Evolutionary conservation across 306 rosid species (phyloP).

Genomic region (Prosopis cineraria): DNA sequence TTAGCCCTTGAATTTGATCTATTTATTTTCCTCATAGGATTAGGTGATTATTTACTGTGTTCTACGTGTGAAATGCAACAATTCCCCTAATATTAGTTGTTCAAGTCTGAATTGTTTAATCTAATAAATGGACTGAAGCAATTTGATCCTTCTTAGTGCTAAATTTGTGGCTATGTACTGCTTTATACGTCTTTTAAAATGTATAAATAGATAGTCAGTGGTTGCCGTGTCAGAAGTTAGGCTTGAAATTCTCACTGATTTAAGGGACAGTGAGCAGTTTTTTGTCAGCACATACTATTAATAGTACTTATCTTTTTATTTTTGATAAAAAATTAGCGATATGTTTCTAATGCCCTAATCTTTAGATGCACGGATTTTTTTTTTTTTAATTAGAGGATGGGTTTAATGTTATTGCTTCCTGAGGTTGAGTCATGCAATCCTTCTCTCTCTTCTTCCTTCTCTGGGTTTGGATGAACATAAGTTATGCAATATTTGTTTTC

Average conservation of each 20-base stretch:
- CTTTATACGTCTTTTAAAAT: too few relatives aligned
- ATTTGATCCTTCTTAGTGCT: neutral
- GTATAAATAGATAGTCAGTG: too few relatives aligned
- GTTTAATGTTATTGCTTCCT: neutral
- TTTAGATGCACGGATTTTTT: neutral
- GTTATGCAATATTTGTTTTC: neutral
- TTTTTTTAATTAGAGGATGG: neutral
- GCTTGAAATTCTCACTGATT: neutral
- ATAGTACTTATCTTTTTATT: neutral
- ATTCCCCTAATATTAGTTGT: conserved; percentile 6
- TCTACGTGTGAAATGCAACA: neutral
- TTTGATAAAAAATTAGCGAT: too few relatives aligned
- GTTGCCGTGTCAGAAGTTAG: too few relatives aligned
- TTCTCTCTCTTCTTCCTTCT: conserved; percentile 18
- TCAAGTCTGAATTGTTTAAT: neutral
- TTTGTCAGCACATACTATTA: neutral
- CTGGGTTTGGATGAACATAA: conserved; percentile 5
- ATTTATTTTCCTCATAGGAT: conserved; percentile 4
- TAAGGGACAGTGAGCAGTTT: neutral
- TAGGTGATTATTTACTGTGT: neutral
- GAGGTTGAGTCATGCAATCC: neutral
- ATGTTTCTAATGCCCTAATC: neutral
- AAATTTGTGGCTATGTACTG: neutral
- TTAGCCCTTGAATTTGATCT: conserved; percentile 9
- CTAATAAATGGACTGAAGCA: conserved; percentile 1